These are phyloP conservation scores for Colletotrichum tropicicola DNA, from an alignment of 2,329 filamentous ascomycete species.

Conservation along the genomic window DNA sequence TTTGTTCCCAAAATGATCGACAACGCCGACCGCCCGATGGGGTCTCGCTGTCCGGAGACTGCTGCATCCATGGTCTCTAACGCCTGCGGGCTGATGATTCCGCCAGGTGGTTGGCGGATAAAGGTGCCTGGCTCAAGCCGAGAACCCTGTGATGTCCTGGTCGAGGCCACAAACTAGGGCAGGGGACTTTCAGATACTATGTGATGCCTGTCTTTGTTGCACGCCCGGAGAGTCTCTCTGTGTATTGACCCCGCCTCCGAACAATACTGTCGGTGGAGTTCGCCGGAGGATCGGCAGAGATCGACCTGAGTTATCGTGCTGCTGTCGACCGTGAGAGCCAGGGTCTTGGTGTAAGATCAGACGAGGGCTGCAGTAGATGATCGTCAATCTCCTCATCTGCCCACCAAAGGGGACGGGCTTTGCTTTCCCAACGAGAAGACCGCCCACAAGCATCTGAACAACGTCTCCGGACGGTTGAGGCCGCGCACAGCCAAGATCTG, in stretches of 20 bases:
- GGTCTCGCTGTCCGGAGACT: neutral
- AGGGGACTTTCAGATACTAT: too few species aligned
- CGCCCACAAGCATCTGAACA: neutral
- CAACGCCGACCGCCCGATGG: neutral
- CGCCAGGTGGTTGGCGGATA: too few species aligned
- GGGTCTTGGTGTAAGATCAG: constrained; percentile 3
- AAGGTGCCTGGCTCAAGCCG: too few species aligned
- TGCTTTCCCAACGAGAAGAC: neutral
- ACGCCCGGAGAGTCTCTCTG: neutral
- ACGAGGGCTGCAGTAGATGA: constrained; percentile 3
- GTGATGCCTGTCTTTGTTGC: too few species aligned
- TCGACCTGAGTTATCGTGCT: neutral
- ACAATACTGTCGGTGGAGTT: constrained; percentile 3
- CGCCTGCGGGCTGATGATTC: neutral
- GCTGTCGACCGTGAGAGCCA: neutral
- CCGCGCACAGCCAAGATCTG: neutral
- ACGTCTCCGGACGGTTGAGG: neutral
- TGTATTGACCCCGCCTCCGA: constrained; percentile 5
- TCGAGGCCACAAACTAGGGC: too few species aligned
- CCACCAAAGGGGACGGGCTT: neutral
- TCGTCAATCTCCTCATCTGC: neutral
- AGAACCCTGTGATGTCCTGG: too few species aligned
- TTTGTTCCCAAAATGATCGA: neutral
- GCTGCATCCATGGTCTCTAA: neutral
- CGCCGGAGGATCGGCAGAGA: constrained; percentile 9